Conservation (phyloP, 805 yeast species). For the Candida palmyrensis region DNA sequence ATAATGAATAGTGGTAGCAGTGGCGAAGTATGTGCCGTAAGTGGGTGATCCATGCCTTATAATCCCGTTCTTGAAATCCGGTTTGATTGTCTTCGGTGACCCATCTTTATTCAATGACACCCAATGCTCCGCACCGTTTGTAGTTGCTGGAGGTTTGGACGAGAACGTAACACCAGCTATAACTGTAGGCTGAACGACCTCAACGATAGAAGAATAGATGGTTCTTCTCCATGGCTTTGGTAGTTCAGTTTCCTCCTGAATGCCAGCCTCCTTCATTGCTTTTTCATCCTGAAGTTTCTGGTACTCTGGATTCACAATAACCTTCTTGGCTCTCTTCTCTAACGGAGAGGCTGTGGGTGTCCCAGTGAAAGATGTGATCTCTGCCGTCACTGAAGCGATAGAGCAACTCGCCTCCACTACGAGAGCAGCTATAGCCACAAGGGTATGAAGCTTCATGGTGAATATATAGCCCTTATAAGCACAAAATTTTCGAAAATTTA, state of each 20-base stretch:
- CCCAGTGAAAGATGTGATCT: neutral
- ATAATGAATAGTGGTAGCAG: slow-evolving; percentile 54
- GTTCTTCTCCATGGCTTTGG: slow-evolving; percentile 74
- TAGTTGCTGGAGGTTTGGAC: slow-evolving; percentile 66
- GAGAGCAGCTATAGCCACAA: slow-evolving; percentile 1
- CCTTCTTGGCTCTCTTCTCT: slow-evolving; percentile 26
- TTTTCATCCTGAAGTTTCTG: slow-evolving; percentile 18
- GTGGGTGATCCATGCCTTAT: slow-evolving; percentile 65
- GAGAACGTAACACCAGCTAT: slow-evolving; percentile 60
- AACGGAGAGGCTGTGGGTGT: slow-evolving; percentile 6
- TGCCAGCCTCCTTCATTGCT: slow-evolving; percentile 6
- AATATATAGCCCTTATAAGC: no score
- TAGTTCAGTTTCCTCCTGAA: slow-evolving; percentile 9
- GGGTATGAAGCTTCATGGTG: slow-evolving; percentile 4
- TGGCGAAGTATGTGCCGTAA: slow-evolving; percentile 72
- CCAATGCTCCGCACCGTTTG: slow-evolving; percentile 77
- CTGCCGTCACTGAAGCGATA: neutral
- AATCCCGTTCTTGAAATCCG: slow-evolving; percentile 68
- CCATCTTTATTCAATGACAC: slow-evolving; percentile 73
- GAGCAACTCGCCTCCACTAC: neutral
- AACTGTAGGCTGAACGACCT: slow-evolving; percentile 60
- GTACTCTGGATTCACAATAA: slow-evolving; percentile 25
- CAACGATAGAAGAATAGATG: slow-evolving; percentile 48
- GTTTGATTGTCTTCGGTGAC: slow-evolving; percentile 71
- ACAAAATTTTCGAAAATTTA: no score